phyloP scores from a whole-genome alignment of 1,139 yeast species.

The Taiozyma sp. region DNA sequence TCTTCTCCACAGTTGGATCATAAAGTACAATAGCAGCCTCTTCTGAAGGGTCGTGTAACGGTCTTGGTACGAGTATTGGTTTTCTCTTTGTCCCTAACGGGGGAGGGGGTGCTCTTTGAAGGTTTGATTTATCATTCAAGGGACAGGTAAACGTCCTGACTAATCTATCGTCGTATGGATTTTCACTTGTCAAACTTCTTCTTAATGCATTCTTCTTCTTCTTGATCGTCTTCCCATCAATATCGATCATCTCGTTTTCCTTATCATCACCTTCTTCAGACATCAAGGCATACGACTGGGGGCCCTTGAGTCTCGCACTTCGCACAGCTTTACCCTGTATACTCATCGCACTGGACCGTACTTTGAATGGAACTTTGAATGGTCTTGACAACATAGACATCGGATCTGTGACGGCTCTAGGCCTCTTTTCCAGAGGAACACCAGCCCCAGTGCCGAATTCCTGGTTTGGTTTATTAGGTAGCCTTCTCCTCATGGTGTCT shows the following conservation, averaged over 20 bases:
- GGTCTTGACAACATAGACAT: constrained; percentile 36
- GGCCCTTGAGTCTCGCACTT: constrained; percentile 31
- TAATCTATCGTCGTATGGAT: constrained; percentile 30
- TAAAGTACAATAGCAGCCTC: constrained; percentile 93
- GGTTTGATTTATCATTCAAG: constrained; percentile 35
- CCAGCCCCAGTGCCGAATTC: constrained; percentile 39
- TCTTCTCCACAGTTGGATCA: constrained; percentile 86
- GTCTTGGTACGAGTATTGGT: constrained; percentile 72
- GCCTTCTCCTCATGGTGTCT: constrained; percentile 17
- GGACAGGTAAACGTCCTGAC: constrained; percentile 48
- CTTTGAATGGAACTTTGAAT: constrained; percentile 39
- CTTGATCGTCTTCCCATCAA: constrained; percentile 32
- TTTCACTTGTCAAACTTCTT: constrained; percentile 28
- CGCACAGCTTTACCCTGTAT: constrained; percentile 23
- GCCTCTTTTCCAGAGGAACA: constrained; percentile 26
- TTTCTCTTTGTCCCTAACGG: constrained; percentile 77
- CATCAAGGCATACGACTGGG: constrained; percentile 33
- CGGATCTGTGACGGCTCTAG: constrained; percentile 33
- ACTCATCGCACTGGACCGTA: constrained; percentile 20
- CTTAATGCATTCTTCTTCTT: constrained; percentile 49
- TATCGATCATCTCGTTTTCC: constrained; percentile 28
- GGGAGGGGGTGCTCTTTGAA: constrained; percentile 54
- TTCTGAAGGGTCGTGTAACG: constrained; percentile 88
- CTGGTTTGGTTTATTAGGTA: constrained; percentile 27
- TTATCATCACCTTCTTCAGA: constrained; percentile 24